Evolutionary conservation across 768 basidiomycete genomes (phyloP), one percentile per base, ranked within the genome.

Genomic region (Leccinum rimulosum): DNA sequence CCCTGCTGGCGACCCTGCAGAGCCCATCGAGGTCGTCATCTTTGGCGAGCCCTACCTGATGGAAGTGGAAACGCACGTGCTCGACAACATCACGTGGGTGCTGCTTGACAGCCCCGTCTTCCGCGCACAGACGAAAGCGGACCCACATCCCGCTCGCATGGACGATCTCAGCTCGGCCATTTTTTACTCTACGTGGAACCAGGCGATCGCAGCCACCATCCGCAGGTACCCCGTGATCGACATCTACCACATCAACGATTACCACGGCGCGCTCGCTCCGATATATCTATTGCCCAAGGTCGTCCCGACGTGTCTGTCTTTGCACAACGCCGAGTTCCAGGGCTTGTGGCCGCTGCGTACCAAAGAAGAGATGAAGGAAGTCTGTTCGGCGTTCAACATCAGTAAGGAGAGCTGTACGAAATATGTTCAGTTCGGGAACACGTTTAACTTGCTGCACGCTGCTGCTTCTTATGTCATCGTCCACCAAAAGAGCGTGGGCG

Each of bases 151-250:
- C 31, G 89, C 93, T 67, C 91, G 95, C 66, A 97, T 97, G 95
- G 95, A 97, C 70, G 95, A 97, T 72, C 81, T 97, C 62, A 91
- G 89, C 64, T 96, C 95, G 10, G 95, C 95, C 45, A 96, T 96
- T 69, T 97, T 96, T 81, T 97, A 97, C 73, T 96, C 95, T 52
- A 95, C 95, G 17, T 97, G 95, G 95, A 97, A 97, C 68, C 95
- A 97, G 75, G 93, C 94, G 48, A 94, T 97, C 63, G 93, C 94
- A 17, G 88, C 93, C 50, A 91, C 93, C 33, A 89, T 97, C 63
- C 88, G 92, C 62, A 85, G 93, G 56, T 80, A 79, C 76, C 92
- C 95, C 1, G 86, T 86, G 64, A 87, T 96, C 66, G 95, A 97
- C 70, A 88, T 97, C 61, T 96, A 96, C 74, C 94, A 96, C 75